Base-by-base conservation (phyloP, 2,329 filamentous ascomycete genomes). In the Fusarium algeriense region DNA sequence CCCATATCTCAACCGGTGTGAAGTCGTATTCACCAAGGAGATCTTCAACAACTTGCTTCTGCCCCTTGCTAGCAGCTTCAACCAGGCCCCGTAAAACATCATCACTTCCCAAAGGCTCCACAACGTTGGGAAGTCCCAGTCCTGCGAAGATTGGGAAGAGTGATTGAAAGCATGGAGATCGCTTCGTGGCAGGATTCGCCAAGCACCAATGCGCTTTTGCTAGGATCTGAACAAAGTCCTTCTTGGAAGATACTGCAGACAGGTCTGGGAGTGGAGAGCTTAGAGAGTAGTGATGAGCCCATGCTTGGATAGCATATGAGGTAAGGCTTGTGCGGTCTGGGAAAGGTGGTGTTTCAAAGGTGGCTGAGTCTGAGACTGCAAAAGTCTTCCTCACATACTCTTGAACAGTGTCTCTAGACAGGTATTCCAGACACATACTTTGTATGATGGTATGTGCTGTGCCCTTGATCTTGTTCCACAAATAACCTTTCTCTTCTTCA, bases 241-340 rank as follows among this genome's bases (percentile, higher is more conserved):
- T 10, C 17, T 64, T 23, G 0, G 50, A 65, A 9, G 37, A 40
- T 4, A 40, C 4, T 0, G 1, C 12, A 4, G 48, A 49, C 13
- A 67, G 19, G 0, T 66, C 40, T 2, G 49, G 61, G 11, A 43
- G 23, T 6, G 41, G 17, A 0, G 34, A 55, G 15, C 38, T 20
- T 7, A 60, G 32, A 28, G 32, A 35, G 15, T 38, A 67, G 15
- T 66, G 64, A 23, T 67, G 49, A 14, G 54, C 7, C 61, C 54
- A 67, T 6, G 64, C 61, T 7, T 55, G 61, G 4, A 67, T 37
- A 20, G 54, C 43, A n/a, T 60, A 66, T 4, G 64, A 66, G 0
- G 20, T n/a, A 12, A 67, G 37, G 5, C 60, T 67, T 0, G 41
- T 40, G 19, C 64, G 60, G 20, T 60, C 54, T 15, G 48, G 20